These are phyloP conservation scores for Mycena indigotica DNA, from an alignment of 768 basidiomycete species.

Conservation along the genomic window DNA sequence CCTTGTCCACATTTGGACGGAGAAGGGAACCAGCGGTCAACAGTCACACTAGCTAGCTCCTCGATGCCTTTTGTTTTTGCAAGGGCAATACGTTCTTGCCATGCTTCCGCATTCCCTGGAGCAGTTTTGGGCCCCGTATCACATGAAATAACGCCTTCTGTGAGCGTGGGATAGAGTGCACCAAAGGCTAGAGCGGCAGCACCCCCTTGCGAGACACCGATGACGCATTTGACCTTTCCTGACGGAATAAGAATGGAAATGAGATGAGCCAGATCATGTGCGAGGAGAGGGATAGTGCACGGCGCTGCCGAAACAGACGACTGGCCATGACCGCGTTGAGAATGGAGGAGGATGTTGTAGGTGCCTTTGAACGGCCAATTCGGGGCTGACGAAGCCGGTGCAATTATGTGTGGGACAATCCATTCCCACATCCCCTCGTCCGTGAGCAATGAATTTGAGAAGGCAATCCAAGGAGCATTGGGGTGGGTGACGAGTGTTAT, in stretches of 20 bases:
- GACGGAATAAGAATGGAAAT: constrained; percentile 38
- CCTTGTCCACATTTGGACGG: constrained; percentile 34
- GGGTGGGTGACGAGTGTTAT: constrained; percentile 42
- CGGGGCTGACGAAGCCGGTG: constrained; percentile 18
- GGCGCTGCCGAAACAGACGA: constrained; percentile 38
- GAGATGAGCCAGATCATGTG: constrained; percentile 45
- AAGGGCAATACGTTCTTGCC: constrained; percentile 48
- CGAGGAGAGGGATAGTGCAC: constrained; percentile 47
- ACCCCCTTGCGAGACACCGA: constrained; percentile 61
- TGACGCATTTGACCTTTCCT: constrained; percentile 41
- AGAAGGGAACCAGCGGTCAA: constrained; percentile 52
- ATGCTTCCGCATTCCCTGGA: constrained; percentile 48
- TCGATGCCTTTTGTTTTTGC: constrained; percentile 42
- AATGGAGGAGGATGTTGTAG: constrained; percentile 53
- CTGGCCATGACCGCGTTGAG: constrained; percentile 55
- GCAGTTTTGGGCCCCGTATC: constrained; percentile 50
- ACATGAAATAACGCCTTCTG: constrained; percentile 48
- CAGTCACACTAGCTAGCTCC: constrained; percentile 43
- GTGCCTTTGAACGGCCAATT: constrained; percentile 24
- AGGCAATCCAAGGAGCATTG: constrained; percentile 52
- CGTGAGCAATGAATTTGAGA: constrained; percentile 54
- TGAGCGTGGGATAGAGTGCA: constrained; percentile 35
- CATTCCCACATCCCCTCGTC: constrained; percentile 50
- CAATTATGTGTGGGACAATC: constrained; percentile 43
- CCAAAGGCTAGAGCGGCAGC: constrained; percentile 52